Conservation (phyloP, 1,284 basidiomycete species). For the Pulveroboletus sp. region DNA sequence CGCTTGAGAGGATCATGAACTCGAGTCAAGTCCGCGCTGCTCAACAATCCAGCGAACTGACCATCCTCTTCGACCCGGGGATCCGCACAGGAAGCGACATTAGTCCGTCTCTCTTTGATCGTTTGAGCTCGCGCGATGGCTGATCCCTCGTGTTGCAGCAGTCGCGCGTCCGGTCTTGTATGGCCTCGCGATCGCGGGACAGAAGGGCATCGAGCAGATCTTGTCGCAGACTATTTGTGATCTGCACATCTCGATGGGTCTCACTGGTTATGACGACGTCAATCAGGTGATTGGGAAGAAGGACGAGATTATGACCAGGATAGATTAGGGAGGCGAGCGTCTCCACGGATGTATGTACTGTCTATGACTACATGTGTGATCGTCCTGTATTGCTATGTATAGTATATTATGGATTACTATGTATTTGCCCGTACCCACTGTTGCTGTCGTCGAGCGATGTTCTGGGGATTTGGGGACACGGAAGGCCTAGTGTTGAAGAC, state of each 20-base stretch:
- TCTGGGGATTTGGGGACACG: no score
- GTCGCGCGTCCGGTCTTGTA: slow-evolving; percentile 62
- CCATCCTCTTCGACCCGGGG: slow-evolving; percentile 78
- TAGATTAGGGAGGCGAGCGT: not conserved
- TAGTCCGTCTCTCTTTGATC: slow-evolving; percentile 40
- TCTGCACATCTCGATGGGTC: slow-evolving; percentile 52
- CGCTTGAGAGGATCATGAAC: slow-evolving; percentile 59
- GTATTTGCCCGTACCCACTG: no score
- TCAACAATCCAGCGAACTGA: slow-evolving; percentile 56
- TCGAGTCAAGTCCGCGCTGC: slow-evolving; percentile 56
- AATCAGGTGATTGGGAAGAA: slow-evolving; percentile 47
- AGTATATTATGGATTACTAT: no score
- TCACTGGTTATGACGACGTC: slow-evolving; percentile 45
- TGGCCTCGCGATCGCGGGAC: slow-evolving; percentile 58
- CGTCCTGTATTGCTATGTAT: no score
- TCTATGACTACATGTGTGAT: no score
- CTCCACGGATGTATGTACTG: no score
- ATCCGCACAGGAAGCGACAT: slow-evolving; percentile 76
- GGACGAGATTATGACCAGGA: slow-evolving; percentile 29
- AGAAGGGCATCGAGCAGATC: slow-evolving; percentile 66
- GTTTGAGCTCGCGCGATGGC: not conserved
- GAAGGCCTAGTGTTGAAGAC: slow-evolving; percentile 25
- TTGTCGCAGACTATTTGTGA: slow-evolving; percentile 60
- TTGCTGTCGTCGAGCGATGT: no score
- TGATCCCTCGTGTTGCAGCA: slow-evolving; percentile 17